phyloP scores from a whole-genome alignment of 805 yeast genomes.

The Phaffomyces antillensis region DNA sequence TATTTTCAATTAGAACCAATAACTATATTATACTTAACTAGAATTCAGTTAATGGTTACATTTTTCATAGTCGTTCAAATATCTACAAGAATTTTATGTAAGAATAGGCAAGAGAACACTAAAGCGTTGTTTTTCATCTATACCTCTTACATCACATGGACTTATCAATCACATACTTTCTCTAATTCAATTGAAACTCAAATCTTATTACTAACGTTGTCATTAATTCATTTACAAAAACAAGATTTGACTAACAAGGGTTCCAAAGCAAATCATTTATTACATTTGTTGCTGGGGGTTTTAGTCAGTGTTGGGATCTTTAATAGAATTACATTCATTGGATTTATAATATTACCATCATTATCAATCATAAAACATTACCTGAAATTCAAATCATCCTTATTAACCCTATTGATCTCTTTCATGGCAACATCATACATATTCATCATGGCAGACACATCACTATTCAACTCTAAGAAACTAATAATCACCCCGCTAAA shows the following conservation, averaged over 20 bases:
- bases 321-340: slow-evolving; percentile 79
- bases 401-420: slow-evolving; percentile 29
- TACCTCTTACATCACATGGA: slow-evolving; percentile 64
- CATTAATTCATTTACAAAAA: slow-evolving; percentile 29
- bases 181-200: slow-evolving; percentile 79
- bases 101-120: slow-evolving; percentile 42
- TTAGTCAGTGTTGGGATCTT: slow-evolving; percentile 63
- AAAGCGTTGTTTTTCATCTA: slow-evolving; percentile 33
- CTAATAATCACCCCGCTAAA: slow-evolving; percentile 64
- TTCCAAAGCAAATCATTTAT: slow-evolving; percentile 10
- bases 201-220: slow-evolving; percentile 33
- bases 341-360: slow-evolving; percentile 64
- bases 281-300: slow-evolving; percentile 34
- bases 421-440: slow-evolving; percentile 28
- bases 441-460: slow-evolving; percentile 51
- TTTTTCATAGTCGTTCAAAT: slow-evolving; percentile 29
- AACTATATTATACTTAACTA: slow-evolving; percentile 43
- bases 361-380: slow-evolving; percentile 38
- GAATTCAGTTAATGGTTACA: slow-evolving; percentile 38
- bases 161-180: slow-evolving; percentile 79
- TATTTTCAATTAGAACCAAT: slow-evolving; percentile 36
- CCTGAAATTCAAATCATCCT: slow-evolving; percentile 26
- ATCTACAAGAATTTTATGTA: slow-evolving; percentile 40
- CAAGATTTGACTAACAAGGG: slow-evolving; percentile 4
- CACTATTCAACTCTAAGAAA: slow-evolving; percentile 23